Percentiles rank a stretch among this genome's conserved stretches.
phyloP scores from a whole-genome alignment of 2,329 filamentous ascomycete genomes.

The Colletotrichum sp. region DNA sequence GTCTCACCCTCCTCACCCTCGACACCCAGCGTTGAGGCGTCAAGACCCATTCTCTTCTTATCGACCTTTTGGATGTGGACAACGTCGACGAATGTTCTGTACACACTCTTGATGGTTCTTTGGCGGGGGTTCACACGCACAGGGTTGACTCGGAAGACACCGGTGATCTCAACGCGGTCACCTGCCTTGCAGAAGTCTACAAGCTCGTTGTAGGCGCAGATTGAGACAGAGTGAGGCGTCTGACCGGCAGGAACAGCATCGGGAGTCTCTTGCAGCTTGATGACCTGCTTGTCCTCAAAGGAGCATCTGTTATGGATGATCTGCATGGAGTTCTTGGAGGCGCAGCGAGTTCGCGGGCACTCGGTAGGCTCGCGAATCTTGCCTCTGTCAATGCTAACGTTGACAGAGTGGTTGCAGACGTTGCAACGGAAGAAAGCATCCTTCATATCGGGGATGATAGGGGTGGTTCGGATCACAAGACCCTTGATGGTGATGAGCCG shows the following conservation, averaged over 20 bases:
- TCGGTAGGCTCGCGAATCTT: constrained; percentile 94
- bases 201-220: constrained; percentile 95
- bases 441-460: constrained; percentile 99
- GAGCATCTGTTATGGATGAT: constrained; percentile 95
- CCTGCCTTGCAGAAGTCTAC: constrained; percentile 98
- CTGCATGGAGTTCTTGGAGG: constrained; percentile 93
- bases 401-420: constrained; percentile 88
- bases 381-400: constrained; percentile 91
- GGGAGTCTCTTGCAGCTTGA: constrained; percentile 97
- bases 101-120: constrained; percentile 89
- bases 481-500: constrained; percentile 95
- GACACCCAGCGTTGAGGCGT: constrained; percentile 85
- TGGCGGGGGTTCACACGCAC: constrained; percentile 94
- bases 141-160: constrained; percentile 94
- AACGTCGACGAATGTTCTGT: constrained; percentile 97
- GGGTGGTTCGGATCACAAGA: constrained; percentile 92
- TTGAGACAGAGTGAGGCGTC: constrained; percentile 94
- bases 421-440: constrained; percentile 97
- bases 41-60: constrained; percentile 90
- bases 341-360: constrained; percentile 83
- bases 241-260: constrained; percentile 94
- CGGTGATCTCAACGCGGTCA: constrained; percentile 93
- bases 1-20: constrained; percentile 69
- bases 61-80: constrained; percentile 97
- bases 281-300: constrained; percentile 97